Evolutionary conservation across 306 rosid species (phyloP).

Genomic region (Citrullus mucosospermus): DNA sequence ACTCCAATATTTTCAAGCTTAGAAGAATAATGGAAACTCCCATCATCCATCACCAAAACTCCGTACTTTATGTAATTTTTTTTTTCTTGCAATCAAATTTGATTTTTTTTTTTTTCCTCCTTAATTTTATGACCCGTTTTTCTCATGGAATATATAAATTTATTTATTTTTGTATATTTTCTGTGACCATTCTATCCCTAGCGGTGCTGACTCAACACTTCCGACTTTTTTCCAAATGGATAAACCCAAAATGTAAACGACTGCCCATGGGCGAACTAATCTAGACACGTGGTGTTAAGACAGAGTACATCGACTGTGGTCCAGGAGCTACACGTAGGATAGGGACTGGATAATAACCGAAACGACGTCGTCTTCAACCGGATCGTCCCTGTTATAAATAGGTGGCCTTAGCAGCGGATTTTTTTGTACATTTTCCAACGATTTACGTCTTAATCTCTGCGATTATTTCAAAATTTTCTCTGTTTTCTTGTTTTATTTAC

Average conservation of each 20-base stretch:
- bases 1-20: too few relatives aligned
- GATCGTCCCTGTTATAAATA: neutral
- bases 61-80: too few relatives aligned
- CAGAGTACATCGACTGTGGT: neutral
- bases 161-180: too few relatives aligned
- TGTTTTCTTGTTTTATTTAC: neutral
- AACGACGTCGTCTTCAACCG: neutral
- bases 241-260: neutral
- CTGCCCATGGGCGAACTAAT: neutral
- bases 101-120: too few relatives aligned
- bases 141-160: too few relatives aligned
- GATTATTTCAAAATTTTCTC: neutral
- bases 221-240: neutral
- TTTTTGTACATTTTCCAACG: neutral
- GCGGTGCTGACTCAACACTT: neutral
- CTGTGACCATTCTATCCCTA: neutral
- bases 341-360: neutral
- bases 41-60: too few relatives aligned
- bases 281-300: neutral
- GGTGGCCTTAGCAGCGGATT: neutral
- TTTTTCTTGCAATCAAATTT: too few relatives aligned
- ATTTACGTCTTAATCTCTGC: neutral
- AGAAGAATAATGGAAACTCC: too few relatives aligned
- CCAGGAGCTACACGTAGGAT: neutral
- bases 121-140: too few relatives aligned